These are phyloP conservation scores for Naganishia randhawae DNA, from an alignment of 768 basidiomycete species.

Conservation along the genomic window DNA sequence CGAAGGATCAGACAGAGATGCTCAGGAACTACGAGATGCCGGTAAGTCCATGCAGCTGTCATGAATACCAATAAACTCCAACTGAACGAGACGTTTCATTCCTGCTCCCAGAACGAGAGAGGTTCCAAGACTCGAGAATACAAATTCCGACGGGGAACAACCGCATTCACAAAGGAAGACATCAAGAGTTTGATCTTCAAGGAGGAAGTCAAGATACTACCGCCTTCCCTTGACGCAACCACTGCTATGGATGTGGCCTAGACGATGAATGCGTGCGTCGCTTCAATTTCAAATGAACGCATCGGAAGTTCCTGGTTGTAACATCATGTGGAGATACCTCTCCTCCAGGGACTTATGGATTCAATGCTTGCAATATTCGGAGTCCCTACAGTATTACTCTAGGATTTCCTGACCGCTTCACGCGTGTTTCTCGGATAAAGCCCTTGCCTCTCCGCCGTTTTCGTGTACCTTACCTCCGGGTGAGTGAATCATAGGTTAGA, in stretches of 20 bases:
- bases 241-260: slow-evolving; percentile 32
- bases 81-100: not conserved
- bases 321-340: not conserved
- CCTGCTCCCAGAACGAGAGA: slow-evolving; percentile 46
- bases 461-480: too few relatives aligned
- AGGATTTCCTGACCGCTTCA: too few relatives aligned
- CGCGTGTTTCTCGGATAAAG: too few relatives aligned
- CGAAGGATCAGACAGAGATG: slow-evolving; percentile 80
- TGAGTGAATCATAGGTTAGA: too few relatives aligned
- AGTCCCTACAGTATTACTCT: too few relatives aligned
- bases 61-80: not conserved
- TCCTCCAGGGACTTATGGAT: not conserved
- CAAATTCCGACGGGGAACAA: slow-evolving; percentile 77
- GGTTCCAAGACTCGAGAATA: slow-evolving; percentile 49
- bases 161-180: slow-evolving; percentile 78
- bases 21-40: slow-evolving; percentile 90
- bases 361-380: too few relatives aligned
- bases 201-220: slow-evolving; percentile 59
- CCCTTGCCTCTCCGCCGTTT: too few relatives aligned
- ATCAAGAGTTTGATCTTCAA: slow-evolving; percentile 67
- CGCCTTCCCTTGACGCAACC: slow-evolving; percentile 7
- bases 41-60: slow-evolving; percentile 35
- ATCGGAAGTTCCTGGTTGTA: not conserved
- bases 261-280: not conserved
- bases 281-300: not conserved